Percentiles rank a stretch among this genome's conserved stretches.
Conservation (phyloP, 2,329 filamentous ascomycete species). For the Claviceps sp. region DNA sequence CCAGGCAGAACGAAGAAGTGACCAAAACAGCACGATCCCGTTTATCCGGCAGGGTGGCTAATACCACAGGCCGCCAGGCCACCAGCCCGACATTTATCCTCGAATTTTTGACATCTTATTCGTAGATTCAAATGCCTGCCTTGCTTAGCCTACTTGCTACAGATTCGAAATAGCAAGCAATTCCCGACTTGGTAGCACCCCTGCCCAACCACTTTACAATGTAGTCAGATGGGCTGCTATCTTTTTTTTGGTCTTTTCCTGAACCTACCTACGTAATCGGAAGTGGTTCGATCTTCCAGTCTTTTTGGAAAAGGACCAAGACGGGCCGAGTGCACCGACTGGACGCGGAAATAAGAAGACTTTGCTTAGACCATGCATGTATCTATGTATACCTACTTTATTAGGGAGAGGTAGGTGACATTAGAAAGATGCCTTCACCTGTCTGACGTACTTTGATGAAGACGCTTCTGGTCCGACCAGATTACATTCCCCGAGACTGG, state of each 20-base stretch:
- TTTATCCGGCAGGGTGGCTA: conserved; percentile 1
- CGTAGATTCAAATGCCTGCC: neutral
- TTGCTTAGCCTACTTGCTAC: neutral
- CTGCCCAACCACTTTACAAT: neutral
- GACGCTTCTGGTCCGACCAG: neutral
- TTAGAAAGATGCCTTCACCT: too few species aligned
- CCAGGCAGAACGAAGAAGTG: neutral
- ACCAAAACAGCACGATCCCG: neutral
- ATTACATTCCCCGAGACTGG: neutral
- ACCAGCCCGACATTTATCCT: neutral
- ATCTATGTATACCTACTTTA: too few species aligned
- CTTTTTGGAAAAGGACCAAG: too few species aligned
- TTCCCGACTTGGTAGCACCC: neutral
- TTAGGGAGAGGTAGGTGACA: too few species aligned
- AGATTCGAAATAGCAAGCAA: neutral
- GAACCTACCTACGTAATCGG: too few species aligned
- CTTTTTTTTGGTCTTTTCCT: neutral
- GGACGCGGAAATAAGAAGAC: too few species aligned
- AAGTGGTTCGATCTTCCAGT: too few species aligned
- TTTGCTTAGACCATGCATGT: too few species aligned
- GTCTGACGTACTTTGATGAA: too few species aligned
- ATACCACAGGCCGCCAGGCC: neutral
- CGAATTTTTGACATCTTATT: neutral
- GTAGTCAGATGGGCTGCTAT: too few species aligned
- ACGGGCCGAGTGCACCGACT: too few species aligned